Base-by-base conservation (phyloP, 139 green algal genomes). In the Chlamydomonas asymmetrica region DNA sequence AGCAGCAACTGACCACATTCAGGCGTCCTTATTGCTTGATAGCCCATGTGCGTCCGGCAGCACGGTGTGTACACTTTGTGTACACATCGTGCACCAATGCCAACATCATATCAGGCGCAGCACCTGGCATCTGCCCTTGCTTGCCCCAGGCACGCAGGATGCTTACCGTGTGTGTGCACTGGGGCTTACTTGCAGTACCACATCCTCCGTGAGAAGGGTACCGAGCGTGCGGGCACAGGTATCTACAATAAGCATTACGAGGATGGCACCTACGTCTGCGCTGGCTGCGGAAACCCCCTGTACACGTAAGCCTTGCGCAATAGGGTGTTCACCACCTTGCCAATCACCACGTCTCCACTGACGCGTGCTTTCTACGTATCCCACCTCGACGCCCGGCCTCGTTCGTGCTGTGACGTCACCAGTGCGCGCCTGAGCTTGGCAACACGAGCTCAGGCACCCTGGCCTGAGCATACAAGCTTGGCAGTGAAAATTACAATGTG, bases 141-240 rank as follows among this genome's bases (percentile, higher is more conserved):
- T 13, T 52, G 45, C n/a, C n/a, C n/a, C 27, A 23, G 20, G 31
- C 57, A 32, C 31, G 57, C 57, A 43, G 22, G 37, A 50, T 48
- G 20, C 20, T 23, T 69, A 18, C 9, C 62, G 22, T 48, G 37
- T 45, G 2, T 5, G 43, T 3, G 2, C 45, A 10, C 9, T 27
- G 7, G 5, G 7, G n/a, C 4, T 61, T 5, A 54, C 29, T 23
- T 69, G 72, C 83, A 97, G 90, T 97, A 88, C 75, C 75, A 92
- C 20, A 90, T 99, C 39, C 80, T 99, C n/a, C 82, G 96, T 10
- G 66, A 94, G 56, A 98, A 98, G 80, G 96, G 96, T 67, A 99
- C 96, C 5, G 95, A 98, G 73, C 78, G 74, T 10, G 76, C 93
- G 25, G 85, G 82, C 23, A 88, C 74, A 34, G 96, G 96, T 2